Percentiles rank a stretch among this genome's conserved stretches.
phyloP scores from a whole-genome alignment of 495 filamentous ascomycete genomes.

The Pyrenopolyporus hunteri region DNA sequence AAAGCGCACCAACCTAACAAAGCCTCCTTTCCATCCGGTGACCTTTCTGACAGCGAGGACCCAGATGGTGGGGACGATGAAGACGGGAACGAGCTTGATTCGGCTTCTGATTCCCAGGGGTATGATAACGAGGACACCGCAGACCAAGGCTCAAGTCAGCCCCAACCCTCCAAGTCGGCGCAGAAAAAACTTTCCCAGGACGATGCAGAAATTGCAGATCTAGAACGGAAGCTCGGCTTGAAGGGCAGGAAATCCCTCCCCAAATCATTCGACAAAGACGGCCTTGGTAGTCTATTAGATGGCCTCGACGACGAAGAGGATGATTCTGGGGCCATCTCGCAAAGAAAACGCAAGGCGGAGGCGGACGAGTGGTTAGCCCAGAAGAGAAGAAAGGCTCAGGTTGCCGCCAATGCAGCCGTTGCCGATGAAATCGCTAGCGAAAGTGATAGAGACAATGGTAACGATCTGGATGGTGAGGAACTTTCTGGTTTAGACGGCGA shows the following conservation, averaged over 20 bases:
- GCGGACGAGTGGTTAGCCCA: constrained; percentile 58
- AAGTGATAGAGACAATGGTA: constrained; percentile 39
- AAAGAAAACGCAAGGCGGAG: constrained; percentile 70
- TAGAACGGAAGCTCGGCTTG: constrained; percentile 89
- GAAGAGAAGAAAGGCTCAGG: constrained; percentile 53
- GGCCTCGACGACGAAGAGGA: constrained; percentile 63
- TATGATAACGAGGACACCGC: constrained; percentile 33
- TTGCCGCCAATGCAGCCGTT: constrained; percentile 19
- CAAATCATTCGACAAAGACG: constrained; percentile 82
- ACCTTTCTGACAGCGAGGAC: constrained; percentile 20
- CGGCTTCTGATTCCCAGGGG: constrained; percentile 34
- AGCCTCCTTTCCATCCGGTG: background rate
- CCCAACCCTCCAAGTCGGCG: constrained; percentile 61
- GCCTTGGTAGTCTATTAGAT: constrained; percentile 78
- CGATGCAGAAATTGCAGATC: constrained; percentile 82
- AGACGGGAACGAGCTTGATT: constrained; percentile 37
- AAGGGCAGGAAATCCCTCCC: constrained; percentile 77
- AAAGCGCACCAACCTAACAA: constrained; percentile 3
- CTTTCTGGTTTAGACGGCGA: constrained; percentile 15
- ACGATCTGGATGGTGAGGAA: constrained; percentile 38
- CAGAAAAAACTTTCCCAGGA: constrained; percentile 73
- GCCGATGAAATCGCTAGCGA: constrained; percentile 37
- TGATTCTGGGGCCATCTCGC: constrained; percentile 58
- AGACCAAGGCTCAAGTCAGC: constrained; percentile 39
- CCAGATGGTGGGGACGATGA: constrained; percentile 33